A percentile compares a stretch with the other conserved stretches of the same genome.
Conservation (phyloP, 164 flowering plant species). For the Chimonanthus praecox region DNA sequence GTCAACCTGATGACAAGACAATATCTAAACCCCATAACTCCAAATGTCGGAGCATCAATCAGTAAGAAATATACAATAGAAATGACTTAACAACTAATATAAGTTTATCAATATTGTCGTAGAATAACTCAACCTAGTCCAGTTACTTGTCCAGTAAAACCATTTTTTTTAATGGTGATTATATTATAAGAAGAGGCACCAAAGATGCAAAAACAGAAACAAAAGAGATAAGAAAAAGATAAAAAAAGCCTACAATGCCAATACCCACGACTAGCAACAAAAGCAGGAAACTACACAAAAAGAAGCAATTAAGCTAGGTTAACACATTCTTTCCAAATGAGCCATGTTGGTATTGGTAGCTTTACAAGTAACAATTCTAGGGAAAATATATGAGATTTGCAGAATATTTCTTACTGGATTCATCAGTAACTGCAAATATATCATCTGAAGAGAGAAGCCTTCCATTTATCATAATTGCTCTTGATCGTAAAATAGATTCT, state of each 20-base stretch:
- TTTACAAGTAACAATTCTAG: too few relatives aligned
- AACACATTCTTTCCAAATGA: too few relatives aligned
- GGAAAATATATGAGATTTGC: neutral
- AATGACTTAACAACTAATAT: too few relatives aligned
- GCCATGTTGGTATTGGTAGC: too few relatives aligned
- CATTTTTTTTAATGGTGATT: too few relatives aligned
- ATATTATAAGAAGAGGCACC: neutral
- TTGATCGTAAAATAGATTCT: slow-evolving; percentile 63
- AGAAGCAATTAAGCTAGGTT: too few relatives aligned
- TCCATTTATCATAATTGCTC: slow-evolving; percentile 86
- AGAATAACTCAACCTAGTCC: neutral
- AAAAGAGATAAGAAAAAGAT: neutral
- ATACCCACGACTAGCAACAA: too few relatives aligned
- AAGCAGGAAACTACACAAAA: too few relatives aligned
- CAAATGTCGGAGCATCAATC: neutral
- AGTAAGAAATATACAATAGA: neutral
- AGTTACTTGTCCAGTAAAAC: neutral
- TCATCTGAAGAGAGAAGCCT: slow-evolving; percentile 67
- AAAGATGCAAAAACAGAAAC: neutral
- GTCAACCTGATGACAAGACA: too few relatives aligned
- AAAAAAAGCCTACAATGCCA: too few relatives aligned
- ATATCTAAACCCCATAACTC: neutral
- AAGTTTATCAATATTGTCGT: neutral
- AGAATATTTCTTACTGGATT: slow-evolving; percentile 43
- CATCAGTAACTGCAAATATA: slow-evolving; percentile 35